Evolutionary conservation across 495 filamentous ascomycete species (phyloP), one percentile per base, ranked within the genome.

Genomic region (Aspergillus cavernicola): DNA sequence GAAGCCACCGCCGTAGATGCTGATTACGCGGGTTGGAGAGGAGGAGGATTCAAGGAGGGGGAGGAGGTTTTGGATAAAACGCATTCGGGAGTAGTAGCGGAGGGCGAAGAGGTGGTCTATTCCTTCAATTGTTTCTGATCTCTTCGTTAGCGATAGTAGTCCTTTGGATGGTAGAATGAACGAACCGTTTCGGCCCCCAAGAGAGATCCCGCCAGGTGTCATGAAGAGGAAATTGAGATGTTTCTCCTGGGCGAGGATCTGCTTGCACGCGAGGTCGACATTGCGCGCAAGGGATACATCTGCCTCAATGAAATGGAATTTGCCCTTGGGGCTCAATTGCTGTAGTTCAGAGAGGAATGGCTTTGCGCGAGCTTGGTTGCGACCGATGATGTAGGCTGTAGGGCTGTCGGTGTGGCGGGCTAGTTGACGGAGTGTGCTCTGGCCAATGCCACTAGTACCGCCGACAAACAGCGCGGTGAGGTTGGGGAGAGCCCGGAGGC

Each of bases 401-500:
- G 46, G 33, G n/a, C 36, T 26, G 13, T 15, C 2, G 15, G 46
- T 15, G 29, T 50, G 13, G 8, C 36, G 19, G 13, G 20, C 33
- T 1, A 50, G 20, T 3, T 15, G n/a, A 12, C 24, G 33, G 0
- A 26, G 19, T 2, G 46, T 39, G 12, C 12, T 26, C n/a, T 50
- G n/a, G 20, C 46, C 46, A 7, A 50, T 50, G 20, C 46, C 46
- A 13, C 36, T 50, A 10, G 46, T 50, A 10, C 46, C 46, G 19
- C 46, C 46, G 3, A 50, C 46, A 16, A 45, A 45, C 9, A 45
- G 9, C 0, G 42, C 42, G 3, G 28, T 32, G 8, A 43, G 28
- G 22, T 43, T 43, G 22, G 22, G 22, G 4, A 43, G 20, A 3
- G 40, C 40, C 11, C 40, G 40, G 2, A 47, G 28, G 44, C 44